Conservation (phyloP, 164 flowering plant genomes). For the Nelumbo lutea region DNA sequence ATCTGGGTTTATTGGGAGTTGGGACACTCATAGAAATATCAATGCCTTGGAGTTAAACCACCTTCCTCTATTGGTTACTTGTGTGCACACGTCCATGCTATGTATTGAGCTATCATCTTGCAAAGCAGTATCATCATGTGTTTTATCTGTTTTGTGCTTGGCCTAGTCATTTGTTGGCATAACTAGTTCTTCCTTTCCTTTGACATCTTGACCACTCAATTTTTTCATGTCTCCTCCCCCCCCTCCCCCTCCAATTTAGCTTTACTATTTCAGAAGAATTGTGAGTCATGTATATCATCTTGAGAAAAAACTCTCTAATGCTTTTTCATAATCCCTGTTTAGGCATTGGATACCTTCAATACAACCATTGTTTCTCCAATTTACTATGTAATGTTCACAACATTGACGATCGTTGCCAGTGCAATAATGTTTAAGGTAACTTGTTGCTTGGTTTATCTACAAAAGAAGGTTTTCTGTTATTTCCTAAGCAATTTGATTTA, state of each 20-base stretch:
- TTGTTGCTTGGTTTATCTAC: neutral
- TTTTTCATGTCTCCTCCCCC: too few relatives aligned
- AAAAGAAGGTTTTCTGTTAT: neutral
- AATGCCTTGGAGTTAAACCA: too few relatives aligned
- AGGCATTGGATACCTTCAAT: conserved; percentile 91
- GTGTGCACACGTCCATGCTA: too few relatives aligned
- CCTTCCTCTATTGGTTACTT: too few relatives aligned
- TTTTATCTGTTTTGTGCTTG: neutral
- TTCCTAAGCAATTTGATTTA: neutral
- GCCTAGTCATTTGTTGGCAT: neutral
- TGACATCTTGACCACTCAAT: neutral
- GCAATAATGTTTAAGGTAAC: conserved; percentile 93
- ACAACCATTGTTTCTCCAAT: conserved; percentile 94
- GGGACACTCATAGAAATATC: too few relatives aligned
- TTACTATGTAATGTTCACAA: conserved; percentile 92
- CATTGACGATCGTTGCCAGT: conserved; percentile 83
- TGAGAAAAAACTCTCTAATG: neutral
- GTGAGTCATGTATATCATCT: too few relatives aligned
- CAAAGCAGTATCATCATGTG: neutral
- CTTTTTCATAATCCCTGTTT: conserved; percentile 12
- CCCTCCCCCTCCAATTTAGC: too few relatives aligned
- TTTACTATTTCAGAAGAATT: too few relatives aligned
- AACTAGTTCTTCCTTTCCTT: too few relatives aligned
- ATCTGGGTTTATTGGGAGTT: too few relatives aligned
- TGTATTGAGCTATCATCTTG: neutral